Conservation (phyloP, 1,284 basidiomycete genomes). For the Boletellus deceptivus region DNA sequence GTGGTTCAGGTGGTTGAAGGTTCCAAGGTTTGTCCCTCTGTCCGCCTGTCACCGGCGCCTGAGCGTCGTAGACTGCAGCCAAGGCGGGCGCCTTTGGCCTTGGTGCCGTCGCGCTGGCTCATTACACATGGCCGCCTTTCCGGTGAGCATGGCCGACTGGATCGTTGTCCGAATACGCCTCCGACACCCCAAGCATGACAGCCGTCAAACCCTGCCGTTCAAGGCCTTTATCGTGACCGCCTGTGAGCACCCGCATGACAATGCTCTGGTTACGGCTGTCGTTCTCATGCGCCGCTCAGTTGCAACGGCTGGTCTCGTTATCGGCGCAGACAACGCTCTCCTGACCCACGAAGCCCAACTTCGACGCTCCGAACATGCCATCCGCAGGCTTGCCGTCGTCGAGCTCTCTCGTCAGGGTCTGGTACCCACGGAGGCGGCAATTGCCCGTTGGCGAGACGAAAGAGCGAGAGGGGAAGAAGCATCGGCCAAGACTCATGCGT, state of each 20-base stretch:
- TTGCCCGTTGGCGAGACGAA: conserved; percentile 71
- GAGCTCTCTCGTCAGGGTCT: conserved; percentile 73
- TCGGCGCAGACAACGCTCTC: conserved; percentile 75
- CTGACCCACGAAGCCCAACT: conserved; percentile 66
- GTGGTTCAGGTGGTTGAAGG: conserved; percentile 54
- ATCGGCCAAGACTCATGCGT: conserved; percentile 4
- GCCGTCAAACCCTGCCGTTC: conserved; percentile 77
- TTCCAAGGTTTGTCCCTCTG: conserved; percentile 38
- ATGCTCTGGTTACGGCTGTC: not conserved
- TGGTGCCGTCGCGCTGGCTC: conserved; percentile 62
- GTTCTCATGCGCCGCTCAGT: conserved; percentile 35
- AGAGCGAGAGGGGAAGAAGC: conserved; percentile 24
- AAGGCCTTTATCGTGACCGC: conserved; percentile 72
- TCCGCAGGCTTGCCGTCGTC: conserved; percentile 71
- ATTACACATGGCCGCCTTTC: conserved; percentile 77
- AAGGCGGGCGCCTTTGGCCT: conserved; percentile 55
- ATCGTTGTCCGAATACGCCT: not conserved
- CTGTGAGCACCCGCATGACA: conserved; percentile 39
- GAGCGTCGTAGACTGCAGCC: conserved; percentile 51
- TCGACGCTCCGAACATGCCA: conserved; percentile 62
- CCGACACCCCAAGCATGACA: conserved; percentile 27
- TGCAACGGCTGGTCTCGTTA: conserved; percentile 66
- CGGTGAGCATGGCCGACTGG: conserved; percentile 43
- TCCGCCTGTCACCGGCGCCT: not conserved
- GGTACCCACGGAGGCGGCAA: conserved; percentile 80